A percentile compares a stretch with the other conserved stretches of the same genome.
Conservation (phyloP, 306 rosid species). For the Mimosa bimucronata region DNA sequence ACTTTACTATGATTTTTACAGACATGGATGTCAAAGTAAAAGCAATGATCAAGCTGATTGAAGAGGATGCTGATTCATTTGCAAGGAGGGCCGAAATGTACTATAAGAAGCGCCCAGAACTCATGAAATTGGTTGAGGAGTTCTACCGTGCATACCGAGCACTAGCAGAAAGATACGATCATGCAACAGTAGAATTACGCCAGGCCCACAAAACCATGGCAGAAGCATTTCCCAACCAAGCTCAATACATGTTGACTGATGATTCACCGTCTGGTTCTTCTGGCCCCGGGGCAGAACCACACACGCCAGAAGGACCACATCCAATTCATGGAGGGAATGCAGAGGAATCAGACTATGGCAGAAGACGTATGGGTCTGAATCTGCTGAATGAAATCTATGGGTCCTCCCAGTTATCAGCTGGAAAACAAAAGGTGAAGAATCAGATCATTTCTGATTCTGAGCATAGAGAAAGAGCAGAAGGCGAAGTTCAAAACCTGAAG, state of each 20-base stretch:
- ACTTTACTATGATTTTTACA: conserved; percentile 43
- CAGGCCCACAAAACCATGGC: conserved; percentile 97
- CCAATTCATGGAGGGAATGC: conserved; percentile 50
- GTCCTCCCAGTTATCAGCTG: conserved; percentile 48
- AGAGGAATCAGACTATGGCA: conserved; percentile 47
- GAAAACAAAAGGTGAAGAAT: conserved; percentile 50
- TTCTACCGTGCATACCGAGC: conserved; percentile 99
- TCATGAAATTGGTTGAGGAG: conserved; percentile 95
- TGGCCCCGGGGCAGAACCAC: conserved; percentile 59
- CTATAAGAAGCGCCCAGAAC: conserved; percentile 98
- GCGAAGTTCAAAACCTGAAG: conserved; percentile 68
- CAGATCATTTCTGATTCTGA: conserved; percentile 54
- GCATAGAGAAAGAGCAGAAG: conserved; percentile 58
- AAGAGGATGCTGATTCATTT: conserved; percentile 99
- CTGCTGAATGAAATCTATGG: conserved; percentile 65
- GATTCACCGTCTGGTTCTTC: conserved; percentile 68
- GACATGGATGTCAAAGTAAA: conserved; percentile 98
- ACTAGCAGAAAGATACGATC: conserved; percentile 95
- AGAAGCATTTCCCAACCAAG: conserved; percentile 87
- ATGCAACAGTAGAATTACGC: conserved; percentile 93
- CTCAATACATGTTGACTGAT: conserved; percentile 59
- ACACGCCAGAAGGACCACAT: conserved; percentile 63
- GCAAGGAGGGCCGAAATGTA: conserved; percentile 99
- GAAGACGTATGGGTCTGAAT: conserved; percentile 73
- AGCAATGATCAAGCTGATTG: conserved; percentile 97